phyloP scores from a whole-genome alignment of 306 rosid genomes.

The Cotoneaster glaucophyllus region DNA sequence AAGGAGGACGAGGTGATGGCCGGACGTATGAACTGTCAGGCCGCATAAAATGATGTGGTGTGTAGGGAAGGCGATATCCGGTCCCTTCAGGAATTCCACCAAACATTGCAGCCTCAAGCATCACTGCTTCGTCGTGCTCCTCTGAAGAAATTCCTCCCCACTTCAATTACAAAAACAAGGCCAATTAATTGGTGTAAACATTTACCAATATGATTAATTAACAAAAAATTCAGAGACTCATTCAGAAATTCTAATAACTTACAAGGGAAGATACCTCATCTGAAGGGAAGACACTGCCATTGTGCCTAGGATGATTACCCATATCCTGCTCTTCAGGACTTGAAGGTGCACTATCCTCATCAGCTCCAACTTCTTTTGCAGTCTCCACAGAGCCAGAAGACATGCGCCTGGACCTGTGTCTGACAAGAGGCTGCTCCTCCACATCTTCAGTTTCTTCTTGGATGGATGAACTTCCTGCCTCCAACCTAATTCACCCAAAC shows the following conservation, averaged over 20 bases:
- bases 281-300: slow-evolving; percentile 45
- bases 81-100: slow-evolving; percentile 87
- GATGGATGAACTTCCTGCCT: slow-evolving; percentile 58
- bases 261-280: slow-evolving; percentile 58
- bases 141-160: slow-evolving; percentile 93
- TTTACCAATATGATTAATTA: not conserved
- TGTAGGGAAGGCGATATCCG: slow-evolving; percentile 54
- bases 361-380: slow-evolving; percentile 34
- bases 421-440: slow-evolving; percentile 71
- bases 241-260: not conserved
- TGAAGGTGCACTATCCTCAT: slow-evolving; percentile 44
- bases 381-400: slow-evolving; percentile 42
- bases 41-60: slow-evolving; percentile 59
- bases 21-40: slow-evolving; percentile 31
- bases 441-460: slow-evolving; percentile 68
- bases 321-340: slow-evolving; percentile 35
- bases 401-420: slow-evolving; percentile 54
- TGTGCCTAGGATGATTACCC: slow-evolving; percentile 28
- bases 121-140: slow-evolving; percentile 92
- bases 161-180: slow-evolving; percentile 36
- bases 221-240: not conserved
- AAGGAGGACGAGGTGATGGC: slow-evolving; percentile 66
- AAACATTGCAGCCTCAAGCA: slow-evolving; percentile 97
- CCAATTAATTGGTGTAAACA: slow-evolving; percentile 10
- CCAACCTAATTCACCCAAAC: slow-evolving; percentile 52